phyloP scores from a whole-genome alignment of 2,329 filamentous ascomycete species.

The Teratosphaeria destructans region DNA sequence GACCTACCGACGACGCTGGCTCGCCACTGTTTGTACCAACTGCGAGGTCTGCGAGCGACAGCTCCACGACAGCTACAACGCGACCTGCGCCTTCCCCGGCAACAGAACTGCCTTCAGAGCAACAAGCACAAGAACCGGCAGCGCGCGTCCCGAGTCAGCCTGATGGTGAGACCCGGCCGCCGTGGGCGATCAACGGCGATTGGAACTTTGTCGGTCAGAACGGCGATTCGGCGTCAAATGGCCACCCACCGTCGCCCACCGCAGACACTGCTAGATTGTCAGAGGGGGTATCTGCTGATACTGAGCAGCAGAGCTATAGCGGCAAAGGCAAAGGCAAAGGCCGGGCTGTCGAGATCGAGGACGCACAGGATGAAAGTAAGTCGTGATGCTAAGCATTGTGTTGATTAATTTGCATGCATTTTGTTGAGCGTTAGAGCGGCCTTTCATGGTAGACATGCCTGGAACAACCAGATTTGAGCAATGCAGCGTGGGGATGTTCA shows the following conservation, averaged over 20 bases:
- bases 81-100: neutral
- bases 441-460: neutral
- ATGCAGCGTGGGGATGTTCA: neutral
- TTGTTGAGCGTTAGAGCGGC: neutral
- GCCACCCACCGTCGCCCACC: neutral
- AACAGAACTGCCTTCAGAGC: neutral
- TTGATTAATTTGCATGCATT: neutral
- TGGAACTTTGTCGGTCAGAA: constrained; percentile 10
- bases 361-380: constrained; percentile 18
- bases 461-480: neutral
- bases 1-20: constrained; percentile 18
- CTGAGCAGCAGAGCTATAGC: constrained; percentile 6
- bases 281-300: neutral
- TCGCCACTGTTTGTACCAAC: constrained; percentile 21
- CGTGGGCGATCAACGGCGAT: constrained; percentile 9
- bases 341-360: constrained; percentile 31
- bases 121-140: constrained; percentile 1
- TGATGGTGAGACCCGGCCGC: constrained; percentile 1
- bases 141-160: neutral
- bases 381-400: neutral
- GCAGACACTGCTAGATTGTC: neutral
- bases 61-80: neutral
- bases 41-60: neutral
- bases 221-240: constrained; percentile 1
- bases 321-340: constrained; percentile 29